These are phyloP conservation scores for Clavispora carvajalis DNA, from an alignment of 805 yeast genomes.

Conservation along the genomic window DNA sequence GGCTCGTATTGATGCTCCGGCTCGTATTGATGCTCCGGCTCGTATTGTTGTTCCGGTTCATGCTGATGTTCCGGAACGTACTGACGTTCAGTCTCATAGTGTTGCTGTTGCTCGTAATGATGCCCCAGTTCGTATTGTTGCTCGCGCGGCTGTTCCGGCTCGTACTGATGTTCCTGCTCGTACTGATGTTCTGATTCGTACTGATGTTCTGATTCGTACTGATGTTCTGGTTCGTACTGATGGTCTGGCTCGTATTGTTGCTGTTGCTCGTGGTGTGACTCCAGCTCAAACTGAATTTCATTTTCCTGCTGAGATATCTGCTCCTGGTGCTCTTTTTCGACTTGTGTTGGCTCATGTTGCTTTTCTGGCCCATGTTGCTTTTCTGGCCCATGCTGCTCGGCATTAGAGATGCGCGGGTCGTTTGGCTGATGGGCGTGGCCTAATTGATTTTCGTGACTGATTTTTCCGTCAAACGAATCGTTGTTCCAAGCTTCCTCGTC, in stretches of 20 bases:
- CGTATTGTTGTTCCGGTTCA: background rate
- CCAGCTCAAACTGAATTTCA: slow-evolving; percentile 5
- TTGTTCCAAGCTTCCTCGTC: background rate
- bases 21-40: no score
- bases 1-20: background rate
- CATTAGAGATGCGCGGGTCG: no score
- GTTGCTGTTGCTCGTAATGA: background rate
- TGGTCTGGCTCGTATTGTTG: background rate
- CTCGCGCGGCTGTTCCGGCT: background rate
- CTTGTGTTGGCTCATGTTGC: background rate
- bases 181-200: background rate
- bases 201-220: background rate
- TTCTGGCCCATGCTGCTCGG: background rate
- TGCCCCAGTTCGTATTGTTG: background rate
- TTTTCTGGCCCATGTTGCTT: background rate
- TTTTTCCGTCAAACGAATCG: background rate
- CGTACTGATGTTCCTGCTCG: background rate
- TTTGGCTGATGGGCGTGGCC: no score
- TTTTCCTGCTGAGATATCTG: slow-evolving; percentile 1
- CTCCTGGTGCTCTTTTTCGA: no score
- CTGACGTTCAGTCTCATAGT: background rate
- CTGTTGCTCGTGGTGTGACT: slow-evolving; percentile 2
- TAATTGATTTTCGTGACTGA: no score
- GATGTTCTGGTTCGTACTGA: background rate
- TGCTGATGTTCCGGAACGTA: background rate